phyloP scores from a whole-genome alignment of 2,329 filamentous ascomycete genomes.

The Ophiostoma quercus region DNA sequence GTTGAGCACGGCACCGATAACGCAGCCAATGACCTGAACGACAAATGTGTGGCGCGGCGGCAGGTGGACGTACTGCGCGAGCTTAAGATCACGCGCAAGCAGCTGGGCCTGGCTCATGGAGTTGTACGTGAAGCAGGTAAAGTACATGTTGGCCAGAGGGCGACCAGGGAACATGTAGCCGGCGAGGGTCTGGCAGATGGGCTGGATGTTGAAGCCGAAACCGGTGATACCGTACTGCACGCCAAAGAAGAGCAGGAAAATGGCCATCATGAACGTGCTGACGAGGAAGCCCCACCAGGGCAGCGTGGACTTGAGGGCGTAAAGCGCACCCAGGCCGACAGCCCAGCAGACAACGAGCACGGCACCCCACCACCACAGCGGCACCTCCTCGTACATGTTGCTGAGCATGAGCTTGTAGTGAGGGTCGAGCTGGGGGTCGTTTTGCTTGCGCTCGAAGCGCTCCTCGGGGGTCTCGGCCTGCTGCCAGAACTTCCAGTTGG shows the following conservation, averaged over 20 bases:
- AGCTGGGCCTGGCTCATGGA: constrained; percentile 34
- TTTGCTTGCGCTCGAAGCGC: constrained; percentile 23
- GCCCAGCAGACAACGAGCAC: constrained; percentile 35
- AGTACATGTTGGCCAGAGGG: constrained; percentile 42
- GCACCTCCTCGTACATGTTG: constrained; percentile 26
- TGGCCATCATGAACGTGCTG: constrained; percentile 34
- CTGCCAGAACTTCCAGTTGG: constrained; percentile 23
- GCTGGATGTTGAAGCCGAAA: constrained; percentile 39
- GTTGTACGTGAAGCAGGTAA: constrained; percentile 37
- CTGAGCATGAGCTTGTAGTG: constrained; percentile 27
- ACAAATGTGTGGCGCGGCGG: constrained; percentile 42
- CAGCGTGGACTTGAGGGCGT: constrained; percentile 36
- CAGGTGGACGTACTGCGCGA: constrained; percentile 38
- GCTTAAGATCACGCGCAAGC: constrained; percentile 36
- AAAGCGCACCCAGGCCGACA: constrained; percentile 38
- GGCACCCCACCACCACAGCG: constrained; percentile 27
- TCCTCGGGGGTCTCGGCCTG: constrained; percentile 24
- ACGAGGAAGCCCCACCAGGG: constrained; percentile 43
- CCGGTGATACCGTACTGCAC: constrained; percentile 38
- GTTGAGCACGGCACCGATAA: constrained; percentile 38
- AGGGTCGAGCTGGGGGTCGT: constrained; percentile 34
- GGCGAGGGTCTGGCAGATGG: constrained; percentile 44
- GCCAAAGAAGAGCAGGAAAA: constrained; percentile 40
- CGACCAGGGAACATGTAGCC: constrained; percentile 42
- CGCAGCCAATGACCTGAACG: constrained; percentile 38